Evolutionary conservation across 441 rosid species (phyloP).

Genomic region (Lepidium campestre): DNA sequence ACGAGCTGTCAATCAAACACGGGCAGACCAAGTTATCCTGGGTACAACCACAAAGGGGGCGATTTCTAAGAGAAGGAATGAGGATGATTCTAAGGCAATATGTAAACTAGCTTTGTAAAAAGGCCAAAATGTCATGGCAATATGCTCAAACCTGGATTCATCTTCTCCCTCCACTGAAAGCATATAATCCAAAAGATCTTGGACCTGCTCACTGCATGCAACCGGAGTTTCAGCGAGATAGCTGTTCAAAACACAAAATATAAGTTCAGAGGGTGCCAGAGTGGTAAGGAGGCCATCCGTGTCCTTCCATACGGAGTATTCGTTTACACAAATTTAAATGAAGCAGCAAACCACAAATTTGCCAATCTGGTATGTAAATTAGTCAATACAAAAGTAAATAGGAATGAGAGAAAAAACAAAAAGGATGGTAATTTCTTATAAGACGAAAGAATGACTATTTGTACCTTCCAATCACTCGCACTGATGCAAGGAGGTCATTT

Average conservation of each 20-base stretch:
- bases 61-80: no score
- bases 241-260: slow-evolving; percentile 35
- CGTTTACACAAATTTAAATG: not conserved
- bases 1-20: no score
- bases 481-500: slow-evolving; percentile 93
- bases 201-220: slow-evolving; percentile 71
- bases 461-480: slow-evolving; percentile 85
- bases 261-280: not conserved
- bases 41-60: no score
- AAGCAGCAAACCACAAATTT: not conserved
- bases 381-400: not conserved
- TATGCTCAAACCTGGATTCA: slow-evolving; percentile 60
- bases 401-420: not conserved
- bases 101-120: not conserved
- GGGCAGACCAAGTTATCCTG: slow-evolving; percentile 14
- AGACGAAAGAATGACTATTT: slow-evolving; percentile 14
- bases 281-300: not conserved
- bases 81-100: no score
- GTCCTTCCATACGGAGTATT: not conserved
- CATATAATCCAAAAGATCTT: slow-evolving; percentile 69
- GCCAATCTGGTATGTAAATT: not conserved
- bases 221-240: slow-evolving; percentile 86
- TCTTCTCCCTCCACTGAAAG: slow-evolving; percentile 81
- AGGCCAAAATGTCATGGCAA: not conserved
- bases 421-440: not conserved